These are phyloP conservation scores for Colletotrichum plurivorum DNA, from an alignment of 2,329 filamentous ascomycete genomes.

Conservation along the genomic window DNA sequence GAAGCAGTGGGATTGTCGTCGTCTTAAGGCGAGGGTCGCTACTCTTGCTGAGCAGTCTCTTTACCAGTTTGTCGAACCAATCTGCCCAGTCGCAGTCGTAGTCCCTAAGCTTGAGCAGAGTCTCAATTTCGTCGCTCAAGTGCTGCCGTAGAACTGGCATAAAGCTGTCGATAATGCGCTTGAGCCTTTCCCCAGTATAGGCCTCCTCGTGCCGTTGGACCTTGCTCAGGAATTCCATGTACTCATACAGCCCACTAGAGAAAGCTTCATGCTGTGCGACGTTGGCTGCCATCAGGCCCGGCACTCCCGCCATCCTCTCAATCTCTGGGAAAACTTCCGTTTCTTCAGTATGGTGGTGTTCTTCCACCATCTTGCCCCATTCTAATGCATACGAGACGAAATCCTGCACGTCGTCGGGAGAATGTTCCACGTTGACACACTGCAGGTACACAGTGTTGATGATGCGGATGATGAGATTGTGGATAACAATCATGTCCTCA, in stretches of 20 bases:
- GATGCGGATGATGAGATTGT: constrained; percentile 48
- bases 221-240: constrained; percentile 49
- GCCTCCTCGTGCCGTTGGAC: constrained; percentile 46
- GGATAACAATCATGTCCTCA: constrained; percentile 51
- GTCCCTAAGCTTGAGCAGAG: constrained; percentile 50
- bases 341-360: constrained; percentile 53
- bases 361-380: constrained; percentile 44
- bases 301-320: constrained; percentile 46
- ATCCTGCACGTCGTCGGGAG: constrained; percentile 43
- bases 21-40: constrained; percentile 41
- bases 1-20: constrained; percentile 41
- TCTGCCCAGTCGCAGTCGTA: constrained; percentile 52
- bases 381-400: constrained; percentile 47
- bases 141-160: constrained; percentile 52
- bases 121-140: constrained; percentile 55
- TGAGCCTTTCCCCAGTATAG: constrained; percentile 50
- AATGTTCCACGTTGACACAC: constrained; percentile 44
- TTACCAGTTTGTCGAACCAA: constrained; percentile 45
- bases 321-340: constrained; percentile 49
- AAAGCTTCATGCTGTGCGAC: constrained; percentile 53
- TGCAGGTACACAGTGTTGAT: constrained; percentile 48
- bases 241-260: constrained; percentile 49
- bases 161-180: constrained; percentile 52
- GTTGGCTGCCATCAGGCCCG: constrained; percentile 50
- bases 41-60: constrained; percentile 39